These are phyloP conservation scores for Coemansia sp. DNA, from an alignment of 192 early-diverging fungal species.

Conservation along the genomic window DNA sequence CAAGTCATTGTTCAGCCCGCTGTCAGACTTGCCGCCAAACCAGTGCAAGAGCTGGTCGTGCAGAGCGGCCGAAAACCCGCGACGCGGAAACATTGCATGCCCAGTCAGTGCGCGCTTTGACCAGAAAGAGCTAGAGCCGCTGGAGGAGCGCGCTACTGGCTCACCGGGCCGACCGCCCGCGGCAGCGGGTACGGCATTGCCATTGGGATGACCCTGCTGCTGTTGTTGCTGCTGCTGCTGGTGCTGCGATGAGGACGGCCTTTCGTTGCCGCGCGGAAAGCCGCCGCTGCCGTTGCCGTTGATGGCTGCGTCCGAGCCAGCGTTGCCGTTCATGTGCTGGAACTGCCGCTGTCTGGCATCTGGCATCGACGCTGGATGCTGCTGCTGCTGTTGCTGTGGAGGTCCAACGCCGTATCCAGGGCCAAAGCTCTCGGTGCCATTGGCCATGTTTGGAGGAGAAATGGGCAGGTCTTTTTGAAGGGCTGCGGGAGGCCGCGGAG, in stretches of 20 bases:
- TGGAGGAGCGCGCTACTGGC: slow-evolving; percentile 1
- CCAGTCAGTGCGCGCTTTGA: slow-evolving; percentile 31
- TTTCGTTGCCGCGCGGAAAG: not conserved
- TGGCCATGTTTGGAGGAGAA: not conserved
- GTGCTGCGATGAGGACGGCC: not conserved
- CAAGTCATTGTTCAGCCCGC: slow-evolving; percentile 41
- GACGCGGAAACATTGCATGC: slow-evolving; percentile 43
- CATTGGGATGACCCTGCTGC: slow-evolving; percentile 4
- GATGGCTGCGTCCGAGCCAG: slow-evolving; percentile 8
- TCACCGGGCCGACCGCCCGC: not conserved
- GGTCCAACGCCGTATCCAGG: slow-evolving; percentile 5
- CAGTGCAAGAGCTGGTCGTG: slow-evolving; percentile 38
- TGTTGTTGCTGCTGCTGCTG: slow-evolving; percentile 10
- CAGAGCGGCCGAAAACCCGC: slow-evolving; percentile 48
- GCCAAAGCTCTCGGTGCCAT: not conserved
- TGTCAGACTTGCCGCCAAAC: slow-evolving; percentile 51
- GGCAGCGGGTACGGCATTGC: not conserved
- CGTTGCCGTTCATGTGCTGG: slow-evolving; percentile 14
- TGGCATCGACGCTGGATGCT: slow-evolving; percentile 27
- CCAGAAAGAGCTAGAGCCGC: slow-evolving; percentile 35
- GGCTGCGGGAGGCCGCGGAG: slow-evolving; percentile 7
- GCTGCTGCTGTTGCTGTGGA: slow-evolving; percentile 2
- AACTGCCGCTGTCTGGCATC: slow-evolving; percentile 18
- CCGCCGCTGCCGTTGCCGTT: not conserved
- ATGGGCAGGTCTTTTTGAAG: slow-evolving; percentile 22